These are phyloP conservation scores for Vitis labrusca DNA, from an alignment of 164 flowering plant species.

Conservation along the genomic window DNA sequence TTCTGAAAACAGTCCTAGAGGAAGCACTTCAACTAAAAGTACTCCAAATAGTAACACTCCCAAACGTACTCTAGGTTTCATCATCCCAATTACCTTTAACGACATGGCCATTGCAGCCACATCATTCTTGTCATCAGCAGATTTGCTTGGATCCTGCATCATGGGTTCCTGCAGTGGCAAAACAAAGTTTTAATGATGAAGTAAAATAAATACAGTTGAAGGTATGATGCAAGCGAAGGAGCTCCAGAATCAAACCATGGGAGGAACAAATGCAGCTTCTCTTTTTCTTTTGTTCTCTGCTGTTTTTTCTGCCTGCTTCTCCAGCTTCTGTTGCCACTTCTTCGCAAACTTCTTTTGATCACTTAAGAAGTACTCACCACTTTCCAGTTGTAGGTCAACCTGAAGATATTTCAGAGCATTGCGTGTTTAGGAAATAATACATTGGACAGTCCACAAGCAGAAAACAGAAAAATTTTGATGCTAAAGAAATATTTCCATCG, in stretches of 20 bases:
- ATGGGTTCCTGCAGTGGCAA: constrained; percentile 48
- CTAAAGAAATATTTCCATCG: neutral
- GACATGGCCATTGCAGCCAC: constrained; percentile 55
- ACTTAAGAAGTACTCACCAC: constrained; percentile 85
- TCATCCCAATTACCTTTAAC: constrained; percentile 57
- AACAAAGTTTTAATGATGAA: neutral
- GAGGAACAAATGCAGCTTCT: constrained; percentile 81
- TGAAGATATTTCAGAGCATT: constrained; percentile 17
- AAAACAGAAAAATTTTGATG: neutral
- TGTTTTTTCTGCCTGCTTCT: constrained; percentile 78
- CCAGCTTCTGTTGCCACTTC: constrained; percentile 87
- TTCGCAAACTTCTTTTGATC: constrained; percentile 69
- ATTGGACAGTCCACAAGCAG: neutral
- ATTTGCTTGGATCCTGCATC: constrained; percentile 20
- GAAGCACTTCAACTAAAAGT: too few species aligned
- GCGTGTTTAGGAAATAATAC: neutral
- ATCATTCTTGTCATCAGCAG: constrained; percentile 41
- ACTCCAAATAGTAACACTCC: too few species aligned
- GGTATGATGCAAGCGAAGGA: neutral
- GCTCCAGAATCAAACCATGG: constrained; percentile 47
- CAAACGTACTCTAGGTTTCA: too few species aligned
- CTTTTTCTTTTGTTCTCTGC: constrained; percentile 84
- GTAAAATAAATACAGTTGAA: neutral
- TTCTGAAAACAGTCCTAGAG: too few species aligned
- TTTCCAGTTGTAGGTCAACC: constrained; percentile 81